Evolutionary conservation across 805 yeast species (phyloP).

Genomic region (Wickerhamomyces canadensis): DNA sequence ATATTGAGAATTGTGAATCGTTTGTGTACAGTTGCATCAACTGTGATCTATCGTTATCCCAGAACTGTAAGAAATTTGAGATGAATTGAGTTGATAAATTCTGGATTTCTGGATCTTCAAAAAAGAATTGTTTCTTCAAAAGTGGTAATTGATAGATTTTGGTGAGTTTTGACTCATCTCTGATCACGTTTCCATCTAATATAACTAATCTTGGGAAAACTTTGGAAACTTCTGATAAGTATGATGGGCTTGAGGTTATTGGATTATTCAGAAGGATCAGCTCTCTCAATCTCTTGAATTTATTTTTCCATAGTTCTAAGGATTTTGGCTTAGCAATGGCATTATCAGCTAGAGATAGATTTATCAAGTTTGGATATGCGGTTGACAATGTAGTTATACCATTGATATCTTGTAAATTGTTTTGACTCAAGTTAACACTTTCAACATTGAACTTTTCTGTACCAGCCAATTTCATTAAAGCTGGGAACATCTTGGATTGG

Average conservation of each 20-base stretch:
- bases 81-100: slow-evolving; percentile 71
- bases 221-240: slow-evolving; percentile 58
- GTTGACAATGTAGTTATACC: slow-evolving; percentile 60
- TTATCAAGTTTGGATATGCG: slow-evolving; percentile 69
- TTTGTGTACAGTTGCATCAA: slow-evolving; percentile 70
- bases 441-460: slow-evolving; percentile 49
- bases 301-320: slow-evolving; percentile 73
- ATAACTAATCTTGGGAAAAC: slow-evolving; percentile 76
- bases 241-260: slow-evolving; percentile 39
- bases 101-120: slow-evolving; percentile 71
- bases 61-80: slow-evolving; percentile 64
- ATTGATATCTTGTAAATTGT: slow-evolving; percentile 57
- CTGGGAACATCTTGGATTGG: slow-evolving; percentile 81
- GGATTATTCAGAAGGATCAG: slow-evolving; percentile 79
- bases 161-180: slow-evolving; percentile 63
- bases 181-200: slow-evolving; percentile 69
- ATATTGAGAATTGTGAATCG: slow-evolving; percentile 79
- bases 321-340: slow-evolving; percentile 50
- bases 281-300: slow-evolving; percentile 69
- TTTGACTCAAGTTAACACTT: slow-evolving; percentile 64
- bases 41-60: slow-evolving; percentile 77
- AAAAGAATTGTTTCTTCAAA: slow-evolving; percentile 59
- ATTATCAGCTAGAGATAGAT: slow-evolving; percentile 78
- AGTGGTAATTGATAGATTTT: slow-evolving; percentile 52
- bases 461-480: slow-evolving; percentile 75